Base-by-base conservation (phyloP, 352 stramenopile genomes). In the Globisporangium ultimum region DNA sequence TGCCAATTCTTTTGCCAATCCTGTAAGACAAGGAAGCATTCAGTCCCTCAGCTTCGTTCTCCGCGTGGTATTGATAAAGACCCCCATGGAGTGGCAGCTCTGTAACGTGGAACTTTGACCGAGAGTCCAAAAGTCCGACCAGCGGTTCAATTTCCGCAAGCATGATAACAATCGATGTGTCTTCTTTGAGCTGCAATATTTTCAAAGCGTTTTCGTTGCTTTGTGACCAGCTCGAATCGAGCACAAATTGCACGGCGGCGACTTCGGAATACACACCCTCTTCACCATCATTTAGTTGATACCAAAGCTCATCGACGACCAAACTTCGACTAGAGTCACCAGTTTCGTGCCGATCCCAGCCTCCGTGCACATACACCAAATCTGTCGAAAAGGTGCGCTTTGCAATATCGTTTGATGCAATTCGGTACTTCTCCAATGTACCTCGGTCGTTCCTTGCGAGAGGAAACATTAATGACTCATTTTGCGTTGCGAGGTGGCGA, bases 301-400 rank as follows among this genome's bases (percentile, higher is more conserved):
- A 92, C 59, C 60, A 53, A 2, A 92, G 48, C 9, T 73, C 63
- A 66, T 92, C 82, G 43, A 76, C 61, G 10, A 62, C 22, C 28
- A 40, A 12, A 9, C 3, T 13, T 41, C n/a, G 1, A 6, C n/a
- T 22, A 12, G 46, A 20, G 9, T 42, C 5, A 20, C 22, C 18
- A 17, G 15, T 9, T 42, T 17, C 24, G 8, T 17, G 17, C 10
- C 70, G 38, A 1, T 34, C 17, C 56, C 43, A 48, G 1, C 70
- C 72, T 17, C 61, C 55, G 61, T 78, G 78, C 46, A 89, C 40
- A 53, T 89, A 90, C 12, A 73, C 20, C 3, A 89, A 68, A 24
- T 53, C 68, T 1, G 80, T 84, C 5, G 82, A 89, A 58, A 80
- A 79, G 1, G 53, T 61, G 18, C 42, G 48, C 32, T 67, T 73